Evolutionary conservation across 345 rosid species (phyloP).

Genomic region (Noccaea caerulescens): DNA sequence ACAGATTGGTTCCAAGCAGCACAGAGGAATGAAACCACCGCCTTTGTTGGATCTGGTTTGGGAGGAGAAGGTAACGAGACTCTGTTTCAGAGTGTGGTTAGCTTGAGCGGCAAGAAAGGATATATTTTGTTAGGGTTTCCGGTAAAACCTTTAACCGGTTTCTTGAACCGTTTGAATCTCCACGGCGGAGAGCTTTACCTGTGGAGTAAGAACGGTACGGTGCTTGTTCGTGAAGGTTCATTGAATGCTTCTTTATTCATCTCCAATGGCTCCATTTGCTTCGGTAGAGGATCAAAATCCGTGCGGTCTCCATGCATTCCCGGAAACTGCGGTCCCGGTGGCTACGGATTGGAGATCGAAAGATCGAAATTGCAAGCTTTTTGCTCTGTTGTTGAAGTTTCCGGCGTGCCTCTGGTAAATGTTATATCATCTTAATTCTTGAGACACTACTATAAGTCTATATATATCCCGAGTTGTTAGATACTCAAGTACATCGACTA

Average conservation of each 20-base stretch:
- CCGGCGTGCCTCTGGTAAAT: slow-evolving; percentile 43
- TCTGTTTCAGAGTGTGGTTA: slow-evolving; percentile 36
- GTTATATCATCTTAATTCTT: not conserved
- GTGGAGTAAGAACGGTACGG: slow-evolving; percentile 33
- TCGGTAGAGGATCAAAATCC: not conserved
- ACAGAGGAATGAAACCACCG: not conserved
- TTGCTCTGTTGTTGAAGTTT: slow-evolving; percentile 38
- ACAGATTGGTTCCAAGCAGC: slow-evolving; percentile 38
- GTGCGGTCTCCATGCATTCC: slow-evolving; percentile 24
- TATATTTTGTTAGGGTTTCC: slow-evolving; percentile 40
- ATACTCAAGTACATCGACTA: no score
- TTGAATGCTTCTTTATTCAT: slow-evolving; percentile 16
- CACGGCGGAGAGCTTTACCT: slow-evolving; percentile 36
- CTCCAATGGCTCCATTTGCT: slow-evolving; percentile 38
- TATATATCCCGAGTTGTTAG: no score
- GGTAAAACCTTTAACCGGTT: slow-evolving; percentile 14
- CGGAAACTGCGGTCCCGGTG: slow-evolving; percentile 15
- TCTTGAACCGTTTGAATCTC: slow-evolving; percentile 32
- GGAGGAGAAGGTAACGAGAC: slow-evolving; percentile 23
- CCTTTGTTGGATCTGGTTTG: slow-evolving; percentile 33
- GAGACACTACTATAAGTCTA: not conserved
- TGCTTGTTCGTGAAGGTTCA: slow-evolving; percentile 21
- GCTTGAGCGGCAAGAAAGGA: slow-evolving; percentile 41
- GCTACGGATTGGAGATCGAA: slow-evolving; percentile 21
- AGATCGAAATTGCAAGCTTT: slow-evolving; percentile 30